phyloP scores from a whole-genome alignment of 1,139 yeast genomes.

The Yamadazyma triangularis region DNA sequence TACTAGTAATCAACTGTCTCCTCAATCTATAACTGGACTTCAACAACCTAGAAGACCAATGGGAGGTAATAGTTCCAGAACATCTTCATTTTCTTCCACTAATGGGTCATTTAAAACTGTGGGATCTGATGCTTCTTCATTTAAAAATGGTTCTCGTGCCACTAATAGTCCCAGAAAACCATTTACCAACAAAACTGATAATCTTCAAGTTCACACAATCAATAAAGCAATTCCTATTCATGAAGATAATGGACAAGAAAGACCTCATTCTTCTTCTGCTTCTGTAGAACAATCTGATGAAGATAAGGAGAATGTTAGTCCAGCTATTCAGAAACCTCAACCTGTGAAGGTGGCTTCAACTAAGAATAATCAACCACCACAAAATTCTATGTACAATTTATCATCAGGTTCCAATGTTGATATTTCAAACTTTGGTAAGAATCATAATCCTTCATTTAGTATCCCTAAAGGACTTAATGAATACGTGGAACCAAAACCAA shows the following conservation, averaged over 20 bases:
- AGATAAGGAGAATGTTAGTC: conserved; percentile 9
- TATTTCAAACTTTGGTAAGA: conserved; percentile 39
- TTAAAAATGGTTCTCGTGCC: neutral
- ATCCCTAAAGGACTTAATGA: conserved; percentile 12
- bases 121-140: conserved; percentile 12
- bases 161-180: neutral
- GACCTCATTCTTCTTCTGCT: conserved; percentile 31
- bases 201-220: conserved; percentile 8
- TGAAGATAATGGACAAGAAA: conserved; percentile 10
- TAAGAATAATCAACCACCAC: conserved; percentile 1
- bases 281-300: conserved; percentile 16
- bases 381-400: conserved; percentile 2
- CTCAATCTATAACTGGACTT: conserved; percentile 6
- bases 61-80: conserved; percentile 6
- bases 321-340: neutral
- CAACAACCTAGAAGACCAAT: conserved; percentile 14
- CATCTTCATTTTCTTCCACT: conserved; percentile 10
- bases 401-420: conserved; percentile 38
- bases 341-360: neutral
- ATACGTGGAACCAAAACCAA: conserved; percentile 7
- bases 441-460: conserved; percentile 35
- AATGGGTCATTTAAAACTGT: conserved; percentile 16
- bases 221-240: conserved; percentile 7
- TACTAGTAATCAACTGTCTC: conserved; percentile 5
- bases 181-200: neutral